Base-by-base conservation (phyloP, 2,329 filamentous ascomycete species). In the Bipolaris victoriae region DNA sequence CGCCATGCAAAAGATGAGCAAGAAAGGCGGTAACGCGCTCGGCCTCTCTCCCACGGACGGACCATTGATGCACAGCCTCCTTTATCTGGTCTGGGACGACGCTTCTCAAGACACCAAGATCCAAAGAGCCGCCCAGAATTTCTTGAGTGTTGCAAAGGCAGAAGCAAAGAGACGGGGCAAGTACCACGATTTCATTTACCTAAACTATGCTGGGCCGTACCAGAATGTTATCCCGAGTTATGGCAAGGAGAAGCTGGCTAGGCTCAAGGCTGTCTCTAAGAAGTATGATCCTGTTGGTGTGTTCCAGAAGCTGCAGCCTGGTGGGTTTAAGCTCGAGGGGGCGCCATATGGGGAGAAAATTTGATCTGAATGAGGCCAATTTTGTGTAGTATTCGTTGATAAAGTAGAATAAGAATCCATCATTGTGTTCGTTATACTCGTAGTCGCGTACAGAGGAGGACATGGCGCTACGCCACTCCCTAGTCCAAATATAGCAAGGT, bases 131-230 rank as follows among this genome's bases (percentile, higher is more conserved):
- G 22, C 61, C 58, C 44, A 58, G 48, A 31, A 67, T 61, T 11
- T 68, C 33, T 56, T 68, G 20, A 55, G 54, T 20, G 54, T 48
- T 15, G 59, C 63, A 16, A 63, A 63, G 26, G 62, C 51, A 18
- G 58, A 69, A 54, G 68, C 63, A 29, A 57, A 63, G 49, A 50
- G 29, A 36, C 58, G 43, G 13, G 54, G 43, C n/a, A 18, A 61
- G 44, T 45, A 64, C 29, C 60, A 64, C 20, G 57, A 57, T 39
- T 58, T 54, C 43, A 60, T 65, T 20, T 82, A 80, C 64, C 76
- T 80, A 71, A 82, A 82, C 64, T 81, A 82, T 56, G 80, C 79
- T 1, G 73, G 72, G 43, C 68, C 73, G 54, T 77, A 72, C 58
- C 79, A 82, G 61, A 74, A 79, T 57, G 74, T 78, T 1, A 58